phyloP scores from a whole-genome alignment of 768 basidiomycete genomes.

The Suillus tomentosus region DNA sequence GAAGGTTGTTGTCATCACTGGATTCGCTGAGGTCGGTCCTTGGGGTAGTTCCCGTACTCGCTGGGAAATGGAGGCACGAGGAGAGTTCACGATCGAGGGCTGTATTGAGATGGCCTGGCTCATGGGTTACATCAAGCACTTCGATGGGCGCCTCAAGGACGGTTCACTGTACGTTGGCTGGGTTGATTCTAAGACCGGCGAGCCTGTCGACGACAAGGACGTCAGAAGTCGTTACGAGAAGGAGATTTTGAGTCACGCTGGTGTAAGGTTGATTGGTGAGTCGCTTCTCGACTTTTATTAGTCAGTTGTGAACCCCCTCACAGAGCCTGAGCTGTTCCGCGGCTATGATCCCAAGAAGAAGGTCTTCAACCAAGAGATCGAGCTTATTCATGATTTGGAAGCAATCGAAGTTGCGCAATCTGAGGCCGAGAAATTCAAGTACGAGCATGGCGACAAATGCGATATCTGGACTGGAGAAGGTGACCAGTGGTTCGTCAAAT shows the following conservation, averaged over 20 bases:
- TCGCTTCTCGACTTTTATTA: slow-evolving; percentile 9
- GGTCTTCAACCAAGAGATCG: slow-evolving; percentile 95
- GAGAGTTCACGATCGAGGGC: slow-evolving; percentile 97
- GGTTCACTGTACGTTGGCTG: slow-evolving; percentile 95
- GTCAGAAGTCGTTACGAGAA: slow-evolving; percentile 92
- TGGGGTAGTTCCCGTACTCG: slow-evolving; percentile 98
- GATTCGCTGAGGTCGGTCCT: slow-evolving; percentile 96
- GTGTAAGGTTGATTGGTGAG: slow-evolving; percentile 92
- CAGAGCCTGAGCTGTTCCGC: slow-evolving; percentile 97
- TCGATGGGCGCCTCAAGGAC: slow-evolving; percentile 94
- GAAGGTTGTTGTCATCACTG: slow-evolving; percentile 94
- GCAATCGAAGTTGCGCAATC: slow-evolving; percentile 89
- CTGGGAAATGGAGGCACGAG: slow-evolving; percentile 99
- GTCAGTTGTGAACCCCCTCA: slow-evolving; percentile 17
- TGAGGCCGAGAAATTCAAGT: slow-evolving; percentile 94
- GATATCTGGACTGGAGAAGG: slow-evolving; percentile 92
- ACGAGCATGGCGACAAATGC: slow-evolving; percentile 94
- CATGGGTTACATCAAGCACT: slow-evolving; percentile 98
- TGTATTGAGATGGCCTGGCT: slow-evolving; percentile 99
- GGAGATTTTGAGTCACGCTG: slow-evolving; percentile 87
- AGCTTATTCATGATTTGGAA: slow-evolving; percentile 95
- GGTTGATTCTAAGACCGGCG: slow-evolving; percentile 92
- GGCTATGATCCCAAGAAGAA: slow-evolving; percentile 99
- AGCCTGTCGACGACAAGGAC: slow-evolving; percentile 98
- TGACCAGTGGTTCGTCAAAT: slow-evolving; percentile 97